Base-by-base conservation (phyloP, 768 basidiomycete species). In the Artomyces pyxidatus region DNA sequence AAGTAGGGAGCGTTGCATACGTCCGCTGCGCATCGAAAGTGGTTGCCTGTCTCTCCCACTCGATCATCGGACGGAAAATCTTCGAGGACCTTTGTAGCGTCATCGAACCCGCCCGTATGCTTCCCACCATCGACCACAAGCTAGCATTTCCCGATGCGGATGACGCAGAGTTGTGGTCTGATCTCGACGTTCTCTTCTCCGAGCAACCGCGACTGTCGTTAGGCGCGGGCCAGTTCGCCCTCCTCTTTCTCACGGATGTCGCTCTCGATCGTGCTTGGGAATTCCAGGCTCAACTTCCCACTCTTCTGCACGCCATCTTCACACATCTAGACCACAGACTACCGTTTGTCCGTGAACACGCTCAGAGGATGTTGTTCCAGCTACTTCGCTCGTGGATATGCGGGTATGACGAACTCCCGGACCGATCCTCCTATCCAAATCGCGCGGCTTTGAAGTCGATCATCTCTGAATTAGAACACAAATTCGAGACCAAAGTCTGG, bases 161-260 rank as follows among this genome's bases (percentile, higher is more conserved):
- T 41, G 86, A 88, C 47, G 71, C 85, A 62, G 84, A 84, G 49
- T 63, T 89, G 7, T 86, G 87, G 85, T 81, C 84, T 14, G 83
- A 88, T 57, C 75, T 93, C 17, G 85, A 86, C 55, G 76, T 80
- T 9, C 62, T 90, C 32, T 92, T 88, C 62, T 79, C 76, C 1
- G 81, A 81, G 50, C 77, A 84, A 53, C 84, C 87, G 10, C 71
- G 83, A 27, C 68, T 85, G 41, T 70, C 78, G 2, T 70, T 95
- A 43, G 87, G 88, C 14, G 80, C 88, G 0, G 89, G 88, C 12
- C 92, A 95, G 60, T 88, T 88, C 60, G 91, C 93, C 1, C 78
- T 92, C 68, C 71, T 95, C 8, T 92, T 93, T 60, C 66, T 94
- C 23, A 77, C 81, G 3, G 88, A 92, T 53, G 75, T 85, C 28